Evolutionary conservation across 257 asterid genomes (phyloP).

Genomic region (Fraxinus quadrangulata): DNA sequence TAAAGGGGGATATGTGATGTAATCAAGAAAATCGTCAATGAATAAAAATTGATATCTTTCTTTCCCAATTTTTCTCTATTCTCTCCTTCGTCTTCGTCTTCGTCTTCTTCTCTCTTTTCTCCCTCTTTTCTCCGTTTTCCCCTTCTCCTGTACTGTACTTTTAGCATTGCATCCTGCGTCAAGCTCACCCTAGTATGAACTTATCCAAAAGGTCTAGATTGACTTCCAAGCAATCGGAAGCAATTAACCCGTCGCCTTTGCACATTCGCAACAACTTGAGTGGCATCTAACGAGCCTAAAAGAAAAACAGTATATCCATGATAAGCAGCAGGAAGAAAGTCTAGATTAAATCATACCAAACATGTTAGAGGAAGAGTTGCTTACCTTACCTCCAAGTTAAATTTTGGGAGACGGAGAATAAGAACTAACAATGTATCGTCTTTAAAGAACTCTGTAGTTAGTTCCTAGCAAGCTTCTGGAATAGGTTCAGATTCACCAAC

Average conservation of each 20-base stretch:
- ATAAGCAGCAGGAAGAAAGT: conserved; percentile 21
- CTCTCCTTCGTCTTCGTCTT: no score
- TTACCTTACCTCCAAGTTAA: conserved; percentile 70
- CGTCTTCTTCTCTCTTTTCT: no score
- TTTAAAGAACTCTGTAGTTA: conserved; percentile 72
- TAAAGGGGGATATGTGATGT: no score
- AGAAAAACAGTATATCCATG: conserved; percentile 10
- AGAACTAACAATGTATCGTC: conserved; percentile 68
- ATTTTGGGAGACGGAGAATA: conserved; percentile 63
- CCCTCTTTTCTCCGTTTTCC: no score
- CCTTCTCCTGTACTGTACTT: no score
- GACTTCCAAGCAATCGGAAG: conserved; percentile 77
- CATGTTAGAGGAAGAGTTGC: not conserved
- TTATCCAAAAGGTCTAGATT: conserved; percentile 75
- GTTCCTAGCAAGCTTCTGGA: conserved; percentile 68
- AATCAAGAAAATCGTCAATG: no score
- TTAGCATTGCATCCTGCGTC: no score
- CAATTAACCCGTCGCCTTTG: conserved; percentile 82
- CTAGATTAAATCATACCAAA: not conserved
- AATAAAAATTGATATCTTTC: no score
- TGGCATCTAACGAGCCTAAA: conserved; percentile 86
- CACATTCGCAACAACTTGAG: conserved; percentile 82
- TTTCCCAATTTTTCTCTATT: no score
- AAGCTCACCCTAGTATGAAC: conserved; percentile 70
- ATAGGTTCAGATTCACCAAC: conserved; percentile 68